Evolutionary conservation across 495 filamentous ascomycete genomes (phyloP), one percentile per base, ranked within the genome.

Genomic region (Emericellopsis terricola): DNA sequence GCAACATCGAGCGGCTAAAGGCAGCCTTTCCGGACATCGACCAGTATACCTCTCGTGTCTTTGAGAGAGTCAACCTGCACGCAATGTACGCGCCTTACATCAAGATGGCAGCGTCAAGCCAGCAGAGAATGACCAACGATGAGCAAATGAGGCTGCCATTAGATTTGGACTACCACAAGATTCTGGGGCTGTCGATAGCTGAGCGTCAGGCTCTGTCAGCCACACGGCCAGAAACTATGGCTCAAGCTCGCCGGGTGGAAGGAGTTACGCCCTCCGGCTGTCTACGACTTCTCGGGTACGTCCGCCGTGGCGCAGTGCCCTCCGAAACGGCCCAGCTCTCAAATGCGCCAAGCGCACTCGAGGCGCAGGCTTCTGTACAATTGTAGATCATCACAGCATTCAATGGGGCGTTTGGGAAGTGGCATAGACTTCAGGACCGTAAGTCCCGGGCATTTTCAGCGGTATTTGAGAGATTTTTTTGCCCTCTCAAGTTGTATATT

Each of bases 231-330:
- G 80, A 84, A 46, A 87, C 67, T 32, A 55, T 97, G 16, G 91
- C 83, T 2, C 86, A 92, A 73, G 86, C 87, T 13, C 57, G 83
- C 32, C 57, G 91, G 8, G 71, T 93, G 33, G 89, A 97, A 52
- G 87, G 89, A 2, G 53, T 75, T 6, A 81, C 76, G 19, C 71
- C 76, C 0, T 56, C 60, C 3, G 76, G 71, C 0, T 63, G 65
- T 19, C 41, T 80, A 35, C 51, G 58, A 32, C 38, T 82, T 38
- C 46, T 80, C n/a, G 51, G 48, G 24, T 63, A 63, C 46, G 69
- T 71, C 19, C 33, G 33, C 9, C 33, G 33, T 23, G 11, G 23
- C 23, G 6, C n/a, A n/a, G n/a, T n/a, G n/a, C n/a, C n/a, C n/a
- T n/a, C n/a, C n/a, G n/a, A n/a, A n/a, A n/a, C n/a, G n/a, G n/a